Percentiles rank a stretch among this genome's conserved stretches.
phyloP scores from a whole-genome alignment of 257 asterid genomes.

The Nicotiana sylvestris region DNA sequence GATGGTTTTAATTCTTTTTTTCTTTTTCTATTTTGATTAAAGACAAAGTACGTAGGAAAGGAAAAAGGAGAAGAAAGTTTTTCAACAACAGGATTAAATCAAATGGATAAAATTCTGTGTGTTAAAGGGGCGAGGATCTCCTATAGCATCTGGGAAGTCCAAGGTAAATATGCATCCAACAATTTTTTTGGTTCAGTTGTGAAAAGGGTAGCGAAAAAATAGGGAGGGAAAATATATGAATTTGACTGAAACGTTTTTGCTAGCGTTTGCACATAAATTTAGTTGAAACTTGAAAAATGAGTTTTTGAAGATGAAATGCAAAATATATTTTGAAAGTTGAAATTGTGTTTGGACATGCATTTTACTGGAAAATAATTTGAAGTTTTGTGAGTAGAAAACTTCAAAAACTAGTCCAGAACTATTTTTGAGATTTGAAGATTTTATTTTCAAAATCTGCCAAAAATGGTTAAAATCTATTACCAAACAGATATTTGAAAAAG shows the following conservation, averaged over 20 bases:
- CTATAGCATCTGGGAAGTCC: constrained; percentile 73
- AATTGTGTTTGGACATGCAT: too few relatives aligned
- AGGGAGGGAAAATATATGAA: not conserved
- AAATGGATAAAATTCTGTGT: constrained; percentile 61
- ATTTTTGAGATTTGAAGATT: too few relatives aligned
- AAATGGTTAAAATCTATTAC: too few relatives aligned
- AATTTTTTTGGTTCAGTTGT: not conserved
- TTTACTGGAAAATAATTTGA: too few relatives aligned
- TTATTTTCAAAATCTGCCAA: too few relatives aligned
- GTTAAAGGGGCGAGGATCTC: constrained; percentile 72
- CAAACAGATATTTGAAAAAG: too few relatives aligned
- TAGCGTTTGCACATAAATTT: too few relatives aligned
- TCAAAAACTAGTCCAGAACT: too few relatives aligned
- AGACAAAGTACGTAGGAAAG: constrained; percentile 68
- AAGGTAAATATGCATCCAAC: constrained; percentile 33
- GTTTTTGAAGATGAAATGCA: too few relatives aligned
- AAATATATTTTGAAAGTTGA: too few relatives aligned
- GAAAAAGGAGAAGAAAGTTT: constrained; percentile 31
- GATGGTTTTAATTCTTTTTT: not conserved
- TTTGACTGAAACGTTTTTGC: not conserved
- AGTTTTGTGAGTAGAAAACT: too few relatives aligned
- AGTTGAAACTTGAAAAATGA: too few relatives aligned
- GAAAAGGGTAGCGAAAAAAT: not conserved
- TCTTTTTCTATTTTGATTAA: constrained; percentile 4
- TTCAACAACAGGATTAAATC: constrained; percentile 45